Percentiles rank a stretch among this genome's conserved stretches.
phyloP scores from a whole-genome alignment of 1,139 yeast genomes.

The Yamadazyma taylorii region DNA sequence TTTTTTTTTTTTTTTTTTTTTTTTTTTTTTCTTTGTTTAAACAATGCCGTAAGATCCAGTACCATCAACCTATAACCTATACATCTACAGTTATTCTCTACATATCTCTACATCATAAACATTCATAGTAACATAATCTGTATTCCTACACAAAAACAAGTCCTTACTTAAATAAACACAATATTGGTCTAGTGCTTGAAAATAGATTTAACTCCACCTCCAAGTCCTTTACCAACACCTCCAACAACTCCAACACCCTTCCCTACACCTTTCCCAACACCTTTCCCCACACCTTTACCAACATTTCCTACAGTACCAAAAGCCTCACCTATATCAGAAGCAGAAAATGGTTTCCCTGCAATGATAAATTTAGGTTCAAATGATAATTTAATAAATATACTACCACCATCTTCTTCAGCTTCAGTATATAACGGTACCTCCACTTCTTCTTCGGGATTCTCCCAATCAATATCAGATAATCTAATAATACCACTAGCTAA shows the following conservation, averaged over 20 bases:
- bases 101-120: conserved; percentile 2
- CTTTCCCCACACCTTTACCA: conserved; percentile 50
- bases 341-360: conserved; percentile 38
- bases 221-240: conserved; percentile 49
- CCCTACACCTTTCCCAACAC: conserved; percentile 37
- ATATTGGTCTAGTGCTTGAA: conserved; percentile 27
- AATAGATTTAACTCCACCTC: conserved; percentile 42
- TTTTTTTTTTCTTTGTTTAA: too few relatives aligned
- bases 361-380: conserved; percentile 73
- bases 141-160: conserved; percentile 1
- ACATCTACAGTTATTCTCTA: too few relatives aligned
- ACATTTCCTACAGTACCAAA: conserved; percentile 33
- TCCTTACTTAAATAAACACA: conserved; percentile 23
- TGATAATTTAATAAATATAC: conserved; percentile 53
- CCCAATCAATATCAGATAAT: conserved; percentile 60
- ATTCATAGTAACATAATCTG: conserved; percentile 5
- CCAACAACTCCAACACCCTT: conserved; percentile 29
- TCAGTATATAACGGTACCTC: conserved; percentile 57
- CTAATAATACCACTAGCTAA: conserved; percentile 68
- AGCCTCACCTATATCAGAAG: conserved; percentile 44
- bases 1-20: too few relatives aligned
- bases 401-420: conserved; percentile 63
- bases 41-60: too few relatives aligned
- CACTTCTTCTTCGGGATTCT: conserved; percentile 47
- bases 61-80: too few relatives aligned